Base-by-base conservation (phyloP, 441 rosid genomes). In the Croton laevigatus region DNA sequence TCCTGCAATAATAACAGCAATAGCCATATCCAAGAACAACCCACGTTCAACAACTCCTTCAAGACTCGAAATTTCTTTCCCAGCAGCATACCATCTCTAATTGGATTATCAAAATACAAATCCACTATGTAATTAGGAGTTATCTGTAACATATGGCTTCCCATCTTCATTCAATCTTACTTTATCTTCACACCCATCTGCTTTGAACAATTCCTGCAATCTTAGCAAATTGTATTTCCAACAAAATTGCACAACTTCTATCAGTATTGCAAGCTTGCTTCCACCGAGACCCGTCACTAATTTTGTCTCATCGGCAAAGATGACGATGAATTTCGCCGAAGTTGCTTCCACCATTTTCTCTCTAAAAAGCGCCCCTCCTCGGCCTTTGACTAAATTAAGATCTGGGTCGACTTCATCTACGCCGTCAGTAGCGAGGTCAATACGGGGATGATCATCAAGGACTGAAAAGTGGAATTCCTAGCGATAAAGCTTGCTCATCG, bases 41-140 rank as follows among this genome's bases (percentile, higher is more conserved):
- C 98, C 97, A 49, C 89, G 98, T 77, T 93, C 98, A 61, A 93
- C 97, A 3, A 93, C 98, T 0, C 98, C 97, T 71, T 89, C 89
- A 53, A 88, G 75, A 61, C 80, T 82, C 0, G 81, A 85, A 44
- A 91, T 93, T 78, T 88, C 97, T 74, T 78, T 87, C 53, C 89
- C 95, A 0, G 97, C 97, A 0, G 83, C 85, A n/a, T 82, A 69
- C 88, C 84, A 71, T 89, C 95, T 67, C 77, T 88, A 57, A 94
- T 87, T 0, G 93, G 94, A 42, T 77, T 82, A 73, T 87, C 79
- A 76, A 94, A 94, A 71, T 88, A 94, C 89, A 88, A 87, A 85
- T 94, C 97, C 14, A 91, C 85, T 1, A 91, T 94, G 66, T 86
- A 94, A 55, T 94, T 94, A 13, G n/a, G 73, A 87, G 59, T 94